phyloP scores from a whole-genome alignment of 2,329 filamentous ascomycete genomes.

The Talaromyces sp. region DNA sequence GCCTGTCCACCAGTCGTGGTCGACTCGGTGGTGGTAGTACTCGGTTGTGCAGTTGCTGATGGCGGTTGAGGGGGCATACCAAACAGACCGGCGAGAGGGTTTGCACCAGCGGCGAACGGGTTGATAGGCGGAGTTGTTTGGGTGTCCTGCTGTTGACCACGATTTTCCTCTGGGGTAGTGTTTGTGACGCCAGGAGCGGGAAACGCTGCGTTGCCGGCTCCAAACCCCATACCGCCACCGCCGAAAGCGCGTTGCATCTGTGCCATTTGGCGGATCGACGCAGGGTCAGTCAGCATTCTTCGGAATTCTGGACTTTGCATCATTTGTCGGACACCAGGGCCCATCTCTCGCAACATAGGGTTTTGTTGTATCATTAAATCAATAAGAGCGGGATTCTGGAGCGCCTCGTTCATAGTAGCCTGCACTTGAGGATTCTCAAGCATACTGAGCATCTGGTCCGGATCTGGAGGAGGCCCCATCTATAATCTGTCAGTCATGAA shows the following conservation, averaged over 20 bases:
- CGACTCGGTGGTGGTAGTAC: conserved; percentile 28
- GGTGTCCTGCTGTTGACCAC: conserved; percentile 27
- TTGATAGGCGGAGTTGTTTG: conserved; percentile 44
- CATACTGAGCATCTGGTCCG: conserved; percentile 79
- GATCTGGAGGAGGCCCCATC: conserved; percentile 85
- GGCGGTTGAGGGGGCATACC: conserved; percentile 36
- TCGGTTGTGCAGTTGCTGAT: conserved; percentile 26
- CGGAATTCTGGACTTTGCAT: conserved; percentile 86
- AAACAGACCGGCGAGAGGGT: conserved; percentile 64
- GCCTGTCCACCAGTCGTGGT: conserved; percentile 26
- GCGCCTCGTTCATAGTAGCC: conserved; percentile 86
- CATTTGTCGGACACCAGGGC: conserved; percentile 75
- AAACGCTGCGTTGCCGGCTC: conserved; percentile 58
- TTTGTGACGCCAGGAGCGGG: conserved; percentile 91
- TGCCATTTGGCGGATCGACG: conserved; percentile 76
- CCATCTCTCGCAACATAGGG: conserved; percentile 71
- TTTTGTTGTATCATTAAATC: conserved; percentile 94
- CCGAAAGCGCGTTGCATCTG: conserved; percentile 71
- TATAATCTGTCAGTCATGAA: conserved; percentile 37
- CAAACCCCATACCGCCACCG: conserved; percentile 42
- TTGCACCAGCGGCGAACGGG: conserved; percentile 41
- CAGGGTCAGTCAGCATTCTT: conserved; percentile 88
- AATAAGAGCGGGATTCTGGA: conserved; percentile 91
- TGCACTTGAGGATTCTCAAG: conserved; percentile 85
- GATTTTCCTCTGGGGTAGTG: conserved; percentile 64